A percentile compares a stretch with the other conserved stretches of the same genome.
These are phyloP conservation scores for Cladosporium sp. DNA, from an alignment of 2,329 filamentous ascomycete genomes.

Conservation along the genomic window DNA sequence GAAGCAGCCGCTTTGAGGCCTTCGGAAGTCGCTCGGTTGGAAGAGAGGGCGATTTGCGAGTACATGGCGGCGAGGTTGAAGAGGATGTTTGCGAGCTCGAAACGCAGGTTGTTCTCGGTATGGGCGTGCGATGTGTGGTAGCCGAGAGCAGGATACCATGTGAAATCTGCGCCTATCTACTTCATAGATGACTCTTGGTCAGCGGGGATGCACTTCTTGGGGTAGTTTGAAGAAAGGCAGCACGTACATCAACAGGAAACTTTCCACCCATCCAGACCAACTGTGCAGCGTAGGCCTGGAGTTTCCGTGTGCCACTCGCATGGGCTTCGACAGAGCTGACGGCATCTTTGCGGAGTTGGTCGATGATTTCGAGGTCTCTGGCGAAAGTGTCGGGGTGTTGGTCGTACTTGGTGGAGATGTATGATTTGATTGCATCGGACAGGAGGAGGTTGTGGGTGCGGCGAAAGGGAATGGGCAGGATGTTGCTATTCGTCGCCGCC, in stretches of 20 bases:
- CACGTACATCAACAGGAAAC: slow-evolving; percentile 82
- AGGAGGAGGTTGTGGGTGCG: slow-evolving; percentile 75
- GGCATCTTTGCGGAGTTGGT: slow-evolving; percentile 77
- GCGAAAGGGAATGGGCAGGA: slow-evolving; percentile 81
- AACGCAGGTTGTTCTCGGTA: slow-evolving; percentile 59
- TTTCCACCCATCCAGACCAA: slow-evolving; percentile 90
- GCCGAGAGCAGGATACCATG: slow-evolving; percentile 90
- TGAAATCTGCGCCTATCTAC: slow-evolving; percentile 88
- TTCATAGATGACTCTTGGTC: slow-evolving; percentile 12
- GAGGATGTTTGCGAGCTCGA: slow-evolving; percentile 86
- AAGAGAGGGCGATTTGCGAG: slow-evolving; percentile 79
- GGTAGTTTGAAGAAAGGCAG: neutral
- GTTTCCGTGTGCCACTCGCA: slow-evolving; percentile 74
- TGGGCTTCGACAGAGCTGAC: slow-evolving; percentile 86
- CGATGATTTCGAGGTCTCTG: slow-evolving; percentile 80
- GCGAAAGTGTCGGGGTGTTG: slow-evolving; percentile 97
- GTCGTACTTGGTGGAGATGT: slow-evolving; percentile 97
- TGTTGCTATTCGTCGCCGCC: slow-evolving; percentile 41
- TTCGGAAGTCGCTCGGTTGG: slow-evolving; percentile 71
- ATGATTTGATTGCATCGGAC: slow-evolving; percentile 78
- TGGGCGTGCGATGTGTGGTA: slow-evolving; percentile 45
- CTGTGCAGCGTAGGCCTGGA: slow-evolving; percentile 89
- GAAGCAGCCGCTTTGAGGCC: slow-evolving; percentile 84
- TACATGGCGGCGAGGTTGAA: slow-evolving; percentile 93
- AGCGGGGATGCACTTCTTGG: neutral